Evolutionary conservation across 805 yeast genomes (phyloP).

Genomic region (Starmerella bacillaris): DNA sequence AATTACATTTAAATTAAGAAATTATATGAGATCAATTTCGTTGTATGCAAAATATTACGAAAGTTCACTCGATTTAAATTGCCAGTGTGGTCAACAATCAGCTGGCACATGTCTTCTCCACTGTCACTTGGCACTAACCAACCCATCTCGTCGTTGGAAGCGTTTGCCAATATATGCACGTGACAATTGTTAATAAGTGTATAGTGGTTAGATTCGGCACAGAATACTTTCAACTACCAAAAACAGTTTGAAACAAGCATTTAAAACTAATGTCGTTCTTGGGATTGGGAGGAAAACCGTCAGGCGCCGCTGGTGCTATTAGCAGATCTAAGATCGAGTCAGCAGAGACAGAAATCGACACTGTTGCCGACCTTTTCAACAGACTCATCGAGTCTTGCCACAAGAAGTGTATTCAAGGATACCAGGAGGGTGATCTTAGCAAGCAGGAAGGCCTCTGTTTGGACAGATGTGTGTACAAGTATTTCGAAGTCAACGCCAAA

Average conservation of each 20-base stretch:
- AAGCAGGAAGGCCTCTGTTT: slow-evolving; percentile 73
- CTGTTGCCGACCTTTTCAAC: slow-evolving; percentile 97
- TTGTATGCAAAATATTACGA: too few species aligned
- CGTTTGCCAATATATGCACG: too few species aligned
- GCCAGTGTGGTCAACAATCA: too few species aligned
- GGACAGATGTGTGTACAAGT: slow-evolving; percentile 90
- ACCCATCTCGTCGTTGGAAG: too few species aligned
- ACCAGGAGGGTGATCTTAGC: slow-evolving; percentile 54
- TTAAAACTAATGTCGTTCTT: slow-evolving; percentile 23
- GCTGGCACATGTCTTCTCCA: too few species aligned
- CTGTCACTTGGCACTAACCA: too few species aligned
- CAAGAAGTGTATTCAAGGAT: slow-evolving; percentile 54
- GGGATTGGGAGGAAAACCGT: slow-evolving; percentile 35
- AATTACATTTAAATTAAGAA: too few species aligned
- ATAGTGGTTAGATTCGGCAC: not conserved
- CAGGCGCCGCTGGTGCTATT: slow-evolving; percentile 17
- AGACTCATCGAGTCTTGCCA: slow-evolving; percentile 75
- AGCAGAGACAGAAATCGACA: slow-evolving; percentile 92
- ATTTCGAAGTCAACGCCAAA: slow-evolving; percentile 83
- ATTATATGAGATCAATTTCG: too few species aligned
- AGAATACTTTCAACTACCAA: not conserved
- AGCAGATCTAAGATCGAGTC: slow-evolving; percentile 31
- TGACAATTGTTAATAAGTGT: not conserved
- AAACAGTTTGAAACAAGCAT: not conserved
- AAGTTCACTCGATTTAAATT: too few species aligned